phyloP scores from a whole-genome alignment of 371 early-diverging fungal genomes.

The Circinella umbellata region DNA sequence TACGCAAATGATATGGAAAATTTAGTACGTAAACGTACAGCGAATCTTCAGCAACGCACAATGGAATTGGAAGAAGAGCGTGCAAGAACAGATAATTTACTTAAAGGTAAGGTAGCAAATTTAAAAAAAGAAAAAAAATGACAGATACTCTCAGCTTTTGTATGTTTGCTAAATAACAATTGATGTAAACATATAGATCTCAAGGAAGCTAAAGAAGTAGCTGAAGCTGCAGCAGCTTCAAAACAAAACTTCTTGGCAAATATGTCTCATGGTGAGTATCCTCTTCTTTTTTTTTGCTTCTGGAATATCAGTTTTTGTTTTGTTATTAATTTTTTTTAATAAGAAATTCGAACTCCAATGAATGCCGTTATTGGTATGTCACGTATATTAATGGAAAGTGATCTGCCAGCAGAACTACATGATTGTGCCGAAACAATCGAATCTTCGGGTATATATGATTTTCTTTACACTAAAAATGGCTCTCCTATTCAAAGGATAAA shows the following conservation, averaged over 20 bases:
- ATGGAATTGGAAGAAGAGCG: conserved; percentile 57
- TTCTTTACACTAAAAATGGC: too few species aligned
- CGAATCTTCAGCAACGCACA: conserved; percentile 55
- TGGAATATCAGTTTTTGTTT: neutral
- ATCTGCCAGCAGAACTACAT: conserved; percentile 40
- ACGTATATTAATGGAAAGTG: conserved; percentile 45
- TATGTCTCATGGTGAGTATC: conserved; percentile 48
- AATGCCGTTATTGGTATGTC: conserved; percentile 58
- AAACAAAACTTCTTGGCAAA: conserved; percentile 58
- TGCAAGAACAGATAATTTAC: conserved; percentile 40
- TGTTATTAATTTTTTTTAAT: neutral
- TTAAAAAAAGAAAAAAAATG: neutral
- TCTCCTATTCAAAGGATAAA: neutral
- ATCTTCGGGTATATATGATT: conserved; percentile 28
- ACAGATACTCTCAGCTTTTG: too few species aligned
- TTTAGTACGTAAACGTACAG: conserved; percentile 50
- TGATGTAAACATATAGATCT: conserved; percentile 29
- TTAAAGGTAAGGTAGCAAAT: conserved; percentile 25
- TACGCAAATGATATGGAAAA: conserved; percentile 62
- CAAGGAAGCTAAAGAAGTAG: conserved; percentile 54
- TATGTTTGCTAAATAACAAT: too few species aligned
- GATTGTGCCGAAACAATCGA: conserved; percentile 52
- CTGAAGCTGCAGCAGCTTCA: conserved; percentile 59
- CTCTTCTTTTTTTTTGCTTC: neutral
- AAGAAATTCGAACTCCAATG: conserved; percentile 51